These are phyloP conservation scores for Durotheca rogersii DNA, from an alignment of 495 filamentous ascomycete genomes.

Conservation along the genomic window DNA sequence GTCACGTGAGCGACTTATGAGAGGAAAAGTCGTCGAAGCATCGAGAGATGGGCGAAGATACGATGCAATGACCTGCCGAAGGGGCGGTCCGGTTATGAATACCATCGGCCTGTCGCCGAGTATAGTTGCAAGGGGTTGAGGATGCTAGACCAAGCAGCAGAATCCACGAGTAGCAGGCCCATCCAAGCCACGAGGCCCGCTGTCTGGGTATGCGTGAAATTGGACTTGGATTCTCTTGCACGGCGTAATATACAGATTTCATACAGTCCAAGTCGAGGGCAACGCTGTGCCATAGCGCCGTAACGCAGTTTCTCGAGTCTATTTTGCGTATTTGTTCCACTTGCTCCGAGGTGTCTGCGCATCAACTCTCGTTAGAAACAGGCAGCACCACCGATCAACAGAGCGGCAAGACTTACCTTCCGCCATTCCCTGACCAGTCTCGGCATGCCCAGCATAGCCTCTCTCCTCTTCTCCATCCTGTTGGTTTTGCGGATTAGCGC, in stretches of 20 bases:
- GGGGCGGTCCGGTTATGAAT: no score
- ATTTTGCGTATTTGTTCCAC: conserved; percentile 90
- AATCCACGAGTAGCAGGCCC: no score
- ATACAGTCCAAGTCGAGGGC: conserved; percentile 30
- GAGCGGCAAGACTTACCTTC: conserved; percentile 60
- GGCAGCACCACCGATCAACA: not conserved
- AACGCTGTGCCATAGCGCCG: conserved; percentile 16
- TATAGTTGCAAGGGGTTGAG: no score
- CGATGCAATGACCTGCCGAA: no score
- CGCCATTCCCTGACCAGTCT: conserved; percentile 89
- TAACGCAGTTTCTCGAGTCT: conserved; percentile 32
- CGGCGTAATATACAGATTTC: conserved; percentile 29
- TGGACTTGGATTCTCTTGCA: conserved; percentile 5
- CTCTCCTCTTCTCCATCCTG: conserved; percentile 81
- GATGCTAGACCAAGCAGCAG: no score
- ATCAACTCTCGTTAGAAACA: conserved; percentile 19
- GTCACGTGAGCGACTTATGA: conserved; percentile 19
- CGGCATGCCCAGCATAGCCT: conserved; percentile 94
- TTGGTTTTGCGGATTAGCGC: conserved; percentile 35
- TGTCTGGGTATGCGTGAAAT: no score
- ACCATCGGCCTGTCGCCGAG: no score
- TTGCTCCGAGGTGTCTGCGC: conserved; percentile 78
- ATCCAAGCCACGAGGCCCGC: no score
- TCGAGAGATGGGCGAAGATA: not conserved
- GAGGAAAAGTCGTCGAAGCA: not conserved